Evolutionary conservation across 768 basidiomycete genomes (phyloP), one percentile per base, ranked within the genome.

Genomic region (Obba rivulosa): DNA sequence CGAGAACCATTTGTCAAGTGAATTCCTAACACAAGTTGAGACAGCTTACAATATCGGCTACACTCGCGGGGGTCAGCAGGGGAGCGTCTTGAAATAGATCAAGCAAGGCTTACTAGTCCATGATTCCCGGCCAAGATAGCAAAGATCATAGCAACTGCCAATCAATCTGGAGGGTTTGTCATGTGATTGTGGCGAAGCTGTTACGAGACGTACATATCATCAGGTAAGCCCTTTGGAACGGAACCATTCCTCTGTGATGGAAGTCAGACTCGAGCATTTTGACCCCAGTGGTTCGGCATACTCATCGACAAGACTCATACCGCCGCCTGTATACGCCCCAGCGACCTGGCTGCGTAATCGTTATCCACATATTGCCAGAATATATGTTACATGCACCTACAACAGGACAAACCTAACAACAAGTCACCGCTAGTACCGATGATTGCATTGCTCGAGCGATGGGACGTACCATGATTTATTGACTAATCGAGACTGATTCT

Each of bases 111-210:
- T 47, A 86, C 84, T 62, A 84, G 69, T 0, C 83, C 85, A 53
- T 85, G 86, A 58, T 90, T 90, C 16, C 87, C 87, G 20, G 83
- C 87, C 24, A 89, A 66, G 49, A 90, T 86, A 13, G 76, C 68
- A 34, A 85, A 71, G 9, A 81, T 73, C 54, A 86, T 59, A 24
- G 73, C 63, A 56, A 83, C 75, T 78, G 46, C 1, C 11, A 10
- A 31, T 16, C 14, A 20, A 8, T 9, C 10, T 4, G 11, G 24
- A 14, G 22, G 7, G 9, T 48, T 2, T 17, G n/a, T 9, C 31
- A 34, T 3, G 16, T 7, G 7, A 13, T 14, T 36, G 2, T 10
- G 34, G 5, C 1, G 10, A 23, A n/a, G 13, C 28, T 31, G 28
- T 31, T 7, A 13, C 13, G 28, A 13, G 9, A 59, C 70, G 24